Base-by-base conservation (phyloP, 192 early-diverging fungal genomes). In the Chytriomyces confervae region DNA sequence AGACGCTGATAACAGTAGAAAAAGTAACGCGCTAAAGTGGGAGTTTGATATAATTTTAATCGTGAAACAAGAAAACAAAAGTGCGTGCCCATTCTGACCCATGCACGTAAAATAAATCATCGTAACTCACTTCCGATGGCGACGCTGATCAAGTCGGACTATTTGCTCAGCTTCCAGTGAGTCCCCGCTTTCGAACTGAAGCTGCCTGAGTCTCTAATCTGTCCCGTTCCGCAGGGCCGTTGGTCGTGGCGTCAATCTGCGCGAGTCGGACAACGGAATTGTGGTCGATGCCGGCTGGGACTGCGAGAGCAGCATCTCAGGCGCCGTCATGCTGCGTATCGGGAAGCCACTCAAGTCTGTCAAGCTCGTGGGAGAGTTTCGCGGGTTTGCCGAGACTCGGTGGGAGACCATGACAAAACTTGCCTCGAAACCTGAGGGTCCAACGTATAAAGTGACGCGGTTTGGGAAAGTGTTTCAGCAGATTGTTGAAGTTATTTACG, bases 361-460 rank as follows among this genome's bases (percentile, higher is more conserved):
- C 49, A 45, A 66, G 27, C 63, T 79, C 61, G 43, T 23, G 2
- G 69, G 23, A 23, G 77, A 79, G 48, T 71, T 79, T 48, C 10
- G 77, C 6, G 77, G 70, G 24, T 73, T 62, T 27, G 24, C 18
- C 45, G 77, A 79, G 66, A 79, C 77, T n/a, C 57, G 70, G 24
- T 79, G 69, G 69, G 72, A 75, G 63, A 49, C 46, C n/a, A 20
- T 43, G 20, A 43, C 46, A 13, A 75, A 23, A 23, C 47, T 75
- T 7, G 72, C 72, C 2, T 7, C 16, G 48, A 61, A 75, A 63
- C 62, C 57, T 23, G 72, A 62, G 36, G 10, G 36, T 13, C 53
- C 53, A 13, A 57, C 53, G 53, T 75, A 63, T 46, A 61, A 75
- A 23, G 44, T 63, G 13, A 49, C 43, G 8, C 27, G 47, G 7